Percentiles rank a stretch among this genome's conserved stretches.
Conservation (phyloP, 805 yeast species). For the Schwanniomyces sp. region DNA sequence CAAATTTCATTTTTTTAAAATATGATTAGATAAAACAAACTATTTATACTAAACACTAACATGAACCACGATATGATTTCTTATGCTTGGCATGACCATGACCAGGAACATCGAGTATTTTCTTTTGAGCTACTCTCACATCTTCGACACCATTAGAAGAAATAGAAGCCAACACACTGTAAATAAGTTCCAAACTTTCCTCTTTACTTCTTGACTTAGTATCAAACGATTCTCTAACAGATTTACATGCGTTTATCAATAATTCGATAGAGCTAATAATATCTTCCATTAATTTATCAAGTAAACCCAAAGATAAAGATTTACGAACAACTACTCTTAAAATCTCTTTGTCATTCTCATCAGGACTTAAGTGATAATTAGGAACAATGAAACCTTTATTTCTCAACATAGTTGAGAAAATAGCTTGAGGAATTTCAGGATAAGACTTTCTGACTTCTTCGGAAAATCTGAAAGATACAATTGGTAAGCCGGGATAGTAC, state of each 20-base stretch:
- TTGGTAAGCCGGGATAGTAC: conserved; percentile 81
- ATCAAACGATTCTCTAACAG: conserved; percentile 28
- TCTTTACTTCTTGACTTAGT: conserved; percentile 13
- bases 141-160: conserved; percentile 56
- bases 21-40: too few species aligned
- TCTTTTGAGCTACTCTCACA: conserved; percentile 21
- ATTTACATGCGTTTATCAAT: conserved; percentile 47
- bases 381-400: conserved; percentile 86
- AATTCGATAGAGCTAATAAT: conserved; percentile 53
- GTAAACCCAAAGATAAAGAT: conserved; percentile 59
- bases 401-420: conserved; percentile 70
- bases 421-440: conserved; percentile 82
- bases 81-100: conserved; percentile 23
- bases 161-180: conserved; percentile 51
- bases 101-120: conserved; percentile 16
- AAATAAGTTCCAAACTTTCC: conserved; percentile 35
- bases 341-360: conserved; percentile 57
- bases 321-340: conserved; percentile 81
- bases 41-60: conserved; percentile 15
- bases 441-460: conserved; percentile 54
- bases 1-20: background rate
- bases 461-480: conserved; percentile 80
- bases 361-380: conserved; percentile 80
- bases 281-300: conserved; percentile 65
- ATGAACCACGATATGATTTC: conserved; percentile 35